Conservation (phyloP, 495 filamentous ascomycete genomes). For the Penicillium pancosmium region DNA sequence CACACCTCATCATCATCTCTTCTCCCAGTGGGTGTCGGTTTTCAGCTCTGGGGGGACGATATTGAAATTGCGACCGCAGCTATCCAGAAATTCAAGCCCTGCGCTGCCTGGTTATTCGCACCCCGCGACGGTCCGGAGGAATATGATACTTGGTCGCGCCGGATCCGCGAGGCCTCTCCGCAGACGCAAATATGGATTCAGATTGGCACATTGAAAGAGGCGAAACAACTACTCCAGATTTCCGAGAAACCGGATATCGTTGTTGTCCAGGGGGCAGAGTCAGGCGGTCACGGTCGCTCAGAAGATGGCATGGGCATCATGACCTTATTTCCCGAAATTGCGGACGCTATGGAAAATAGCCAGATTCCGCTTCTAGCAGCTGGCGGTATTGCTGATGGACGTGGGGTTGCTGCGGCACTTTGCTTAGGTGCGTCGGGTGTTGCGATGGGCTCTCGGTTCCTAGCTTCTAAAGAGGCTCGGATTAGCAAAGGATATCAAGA, state of each 20-base stretch:
- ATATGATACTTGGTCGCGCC: conserved; percentile 56
- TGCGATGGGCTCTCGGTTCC: conserved; percentile 73
- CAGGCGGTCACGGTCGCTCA: conserved; percentile 72
- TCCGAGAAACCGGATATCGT: conserved; percentile 62
- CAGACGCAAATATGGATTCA: conserved; percentile 68
- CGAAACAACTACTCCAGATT: conserved; percentile 42
- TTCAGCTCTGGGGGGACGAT: conserved; percentile 59
- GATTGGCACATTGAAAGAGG: conserved; percentile 61
- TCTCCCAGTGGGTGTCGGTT: conserved; percentile 66
- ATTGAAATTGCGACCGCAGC: conserved; percentile 45
- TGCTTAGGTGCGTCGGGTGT: conserved; percentile 67
- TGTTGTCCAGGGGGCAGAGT: conserved; percentile 72
- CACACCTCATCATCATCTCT: conserved; percentile 21
- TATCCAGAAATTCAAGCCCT: conserved; percentile 54
- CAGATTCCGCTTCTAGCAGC: conserved; percentile 66
- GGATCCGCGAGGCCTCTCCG: conserved; percentile 48
- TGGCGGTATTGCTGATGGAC: conserved; percentile 70
- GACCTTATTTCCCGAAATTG: conserved; percentile 58
- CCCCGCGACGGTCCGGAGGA: conserved; percentile 49
- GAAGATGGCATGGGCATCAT: conserved; percentile 59
- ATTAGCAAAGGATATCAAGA: conserved; percentile 62
- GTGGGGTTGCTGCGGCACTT: conserved; percentile 65
- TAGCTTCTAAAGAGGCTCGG: conserved; percentile 65
- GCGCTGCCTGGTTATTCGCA: conserved; percentile 74
- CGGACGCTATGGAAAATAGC: conserved; percentile 52